phyloP scores from a whole-genome alignment of 768 basidiomycete genomes.

The Cyclocybe cylindracea region DNA sequence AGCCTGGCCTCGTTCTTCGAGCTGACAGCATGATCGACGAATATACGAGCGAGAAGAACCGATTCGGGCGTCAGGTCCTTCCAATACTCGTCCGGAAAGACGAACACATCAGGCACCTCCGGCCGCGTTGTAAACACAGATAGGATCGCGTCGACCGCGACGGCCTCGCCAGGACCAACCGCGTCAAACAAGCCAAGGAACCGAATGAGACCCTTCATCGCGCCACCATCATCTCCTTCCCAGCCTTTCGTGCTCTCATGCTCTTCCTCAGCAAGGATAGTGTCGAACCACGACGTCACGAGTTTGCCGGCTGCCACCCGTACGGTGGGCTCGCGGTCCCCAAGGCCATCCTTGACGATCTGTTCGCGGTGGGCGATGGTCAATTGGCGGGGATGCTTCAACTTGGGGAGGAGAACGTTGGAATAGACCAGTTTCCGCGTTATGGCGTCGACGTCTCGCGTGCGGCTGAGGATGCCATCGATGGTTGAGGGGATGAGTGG shows the following conservation, averaged over 20 bases:
- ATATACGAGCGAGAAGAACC: conserved; percentile 81
- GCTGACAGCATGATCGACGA: conserved; percentile 76
- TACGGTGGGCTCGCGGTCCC: conserved; percentile 85
- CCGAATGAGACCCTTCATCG: conserved; percentile 45
- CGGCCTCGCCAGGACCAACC: conserved; percentile 64
- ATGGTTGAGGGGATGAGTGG: conserved; percentile 65
- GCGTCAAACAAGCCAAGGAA: conserved; percentile 57
- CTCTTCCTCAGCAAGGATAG: conserved; percentile 41
- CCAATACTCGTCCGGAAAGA: conserved; percentile 83
- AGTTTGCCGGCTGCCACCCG: conserved; percentile 81
- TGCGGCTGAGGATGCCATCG: conserved; percentile 69
- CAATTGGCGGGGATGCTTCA: conserved; percentile 71
- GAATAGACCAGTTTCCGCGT: conserved; percentile 81
- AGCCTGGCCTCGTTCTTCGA: conserved; percentile 64
- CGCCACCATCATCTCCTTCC: conserved; percentile 46
- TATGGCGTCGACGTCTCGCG: conserved; percentile 81
- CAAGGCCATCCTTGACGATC: conserved; percentile 84
- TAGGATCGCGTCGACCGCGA: conserved; percentile 78
- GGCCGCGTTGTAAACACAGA: conserved; percentile 75
- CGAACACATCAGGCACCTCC: conserved; percentile 68
- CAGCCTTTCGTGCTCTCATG: conserved; percentile 31
- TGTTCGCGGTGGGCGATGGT: conserved; percentile 81
- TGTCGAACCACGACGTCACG: conserved; percentile 80
- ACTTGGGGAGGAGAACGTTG: conserved; percentile 51
- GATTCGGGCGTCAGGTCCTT: conserved; percentile 72